Percentiles rank a stretch among this genome's conserved stretches.
phyloP scores from a whole-genome alignment of 2,329 filamentous ascomycete genomes.

The Monilinia fructigena region DNA sequence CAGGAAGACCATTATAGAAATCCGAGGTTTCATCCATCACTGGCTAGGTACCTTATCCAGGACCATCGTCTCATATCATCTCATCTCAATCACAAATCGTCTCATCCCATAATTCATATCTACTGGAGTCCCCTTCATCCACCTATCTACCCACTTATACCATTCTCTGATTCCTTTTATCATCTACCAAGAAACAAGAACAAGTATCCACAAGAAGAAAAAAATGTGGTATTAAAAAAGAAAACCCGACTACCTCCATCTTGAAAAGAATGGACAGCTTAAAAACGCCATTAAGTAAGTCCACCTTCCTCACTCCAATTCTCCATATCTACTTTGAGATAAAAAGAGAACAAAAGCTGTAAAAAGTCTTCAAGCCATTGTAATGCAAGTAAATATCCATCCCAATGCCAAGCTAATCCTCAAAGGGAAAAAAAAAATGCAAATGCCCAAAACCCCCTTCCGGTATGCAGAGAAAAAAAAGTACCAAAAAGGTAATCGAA shows the following conservation, averaged over 20 bases:
- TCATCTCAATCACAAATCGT: no score
- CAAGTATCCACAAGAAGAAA: background rate
- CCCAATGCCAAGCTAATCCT: conserved; percentile 8
- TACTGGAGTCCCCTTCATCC: no score
- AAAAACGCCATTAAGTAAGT: conserved; percentile 5
- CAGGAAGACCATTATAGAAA: no score
- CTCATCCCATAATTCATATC: no score
- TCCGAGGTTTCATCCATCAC: no score
- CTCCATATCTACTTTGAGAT: background rate
- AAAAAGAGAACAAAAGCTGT: background rate
- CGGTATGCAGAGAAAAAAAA: background rate
- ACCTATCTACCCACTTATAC: no score
- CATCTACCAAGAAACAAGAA: background rate
- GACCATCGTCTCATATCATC: no score
- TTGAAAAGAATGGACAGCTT: conserved; percentile 4
- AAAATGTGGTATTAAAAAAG: background rate
- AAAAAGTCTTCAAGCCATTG: background rate
- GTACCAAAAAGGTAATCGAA: background rate
- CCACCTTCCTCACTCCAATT: background rate
- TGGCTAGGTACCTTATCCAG: no score
- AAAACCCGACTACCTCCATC: background rate
- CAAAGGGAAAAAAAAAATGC: background rate
- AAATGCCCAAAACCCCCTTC: background rate
- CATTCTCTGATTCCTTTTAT: no score
- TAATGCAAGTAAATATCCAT: background rate